Conservation (phyloP, 2,329 filamentous ascomycete genomes). For the Fusarium albosuccineum region DNA sequence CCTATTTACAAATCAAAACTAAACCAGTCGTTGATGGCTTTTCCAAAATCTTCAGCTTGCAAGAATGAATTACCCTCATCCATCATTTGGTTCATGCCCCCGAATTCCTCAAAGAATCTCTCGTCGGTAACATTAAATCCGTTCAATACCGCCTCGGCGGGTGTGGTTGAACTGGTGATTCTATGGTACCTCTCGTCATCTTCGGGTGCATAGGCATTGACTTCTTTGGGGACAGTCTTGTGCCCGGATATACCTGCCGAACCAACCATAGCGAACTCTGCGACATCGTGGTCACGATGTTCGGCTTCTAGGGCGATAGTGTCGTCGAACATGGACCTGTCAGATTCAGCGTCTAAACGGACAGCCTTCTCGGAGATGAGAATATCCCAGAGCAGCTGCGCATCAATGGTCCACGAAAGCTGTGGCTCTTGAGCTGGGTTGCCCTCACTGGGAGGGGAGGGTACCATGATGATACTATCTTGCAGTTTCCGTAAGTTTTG, state of each 20-base stretch:
- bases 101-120: neutral
- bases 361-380: conserved; percentile 53
- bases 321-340: neutral
- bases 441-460: neutral
- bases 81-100: neutral
- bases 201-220: neutral
- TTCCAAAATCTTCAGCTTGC: neutral
- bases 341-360: conserved; percentile 4
- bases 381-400: conserved; percentile 53
- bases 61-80: neutral
- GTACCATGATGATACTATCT: conserved; percentile 46
- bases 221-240: neutral
- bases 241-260: neutral
- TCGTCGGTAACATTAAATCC: too few relatives aligned
- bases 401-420: conserved; percentile 49
- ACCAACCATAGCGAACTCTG: neutral
- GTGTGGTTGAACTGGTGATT: too few relatives aligned
- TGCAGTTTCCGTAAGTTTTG: conserved; percentile 49
- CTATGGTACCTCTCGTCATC: neutral
- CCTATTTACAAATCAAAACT: neutral
- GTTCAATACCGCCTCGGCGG: too few relatives aligned
- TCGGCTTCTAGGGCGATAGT: neutral
- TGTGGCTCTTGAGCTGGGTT: neutral
- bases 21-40: neutral
- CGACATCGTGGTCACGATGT: neutral